Base-by-base conservation (phyloP, 2,329 filamentous ascomycete species). In the Sporothrix luriei region DNA sequence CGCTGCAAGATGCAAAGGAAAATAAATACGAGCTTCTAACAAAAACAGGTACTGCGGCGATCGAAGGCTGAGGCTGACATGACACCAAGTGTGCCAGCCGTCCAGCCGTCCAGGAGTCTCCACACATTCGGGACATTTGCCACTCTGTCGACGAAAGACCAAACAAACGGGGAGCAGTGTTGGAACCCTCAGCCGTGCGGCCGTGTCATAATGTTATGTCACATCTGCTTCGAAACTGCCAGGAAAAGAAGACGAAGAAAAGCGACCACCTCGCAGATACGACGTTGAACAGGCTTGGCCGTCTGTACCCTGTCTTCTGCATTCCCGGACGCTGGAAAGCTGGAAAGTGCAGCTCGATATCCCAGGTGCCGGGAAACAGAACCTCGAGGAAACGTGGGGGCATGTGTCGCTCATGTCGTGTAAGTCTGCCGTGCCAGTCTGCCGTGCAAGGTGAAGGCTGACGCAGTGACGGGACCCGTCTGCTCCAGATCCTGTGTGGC, bases 1-100 rank as follows among this genome's bases (percentile, higher is more conserved):
- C n/a, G 5, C 16, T 46, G 40, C 57, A 46, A 21, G 38, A 21
- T 14, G 16, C 46, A 14, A 21, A 24, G 38, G 38, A 14, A 21
- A n/a, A 62, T 7, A 33, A 51, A 40, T 54, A 66, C 49, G 29
- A 65, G 21, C 46, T 59, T 29, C 33, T 16, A 33, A 33, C 55
- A 61, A 43, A n/a, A 33, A 43, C n/a, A 55, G 33, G 26, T 29
- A 33, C n/a, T n/a, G 9, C 33, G 29, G 26, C 10, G n/a, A 24
- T n/a, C 13, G 13, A 48, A 9, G 62, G 62, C 64, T 54, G 62
- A 62, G 46, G 68, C 62, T 70, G 68, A 70, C 68, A 54, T 70
- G 68, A 70, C 68, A 54, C 68, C 68, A 66, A 59, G 61, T 33
- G 7, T 7, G 33, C 29, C 33, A 33, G 33, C 33, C 33, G 33